phyloP scores from a whole-genome alignment of 495 filamentous ascomycete genomes.

The Penicillium subrubescens region DNA sequence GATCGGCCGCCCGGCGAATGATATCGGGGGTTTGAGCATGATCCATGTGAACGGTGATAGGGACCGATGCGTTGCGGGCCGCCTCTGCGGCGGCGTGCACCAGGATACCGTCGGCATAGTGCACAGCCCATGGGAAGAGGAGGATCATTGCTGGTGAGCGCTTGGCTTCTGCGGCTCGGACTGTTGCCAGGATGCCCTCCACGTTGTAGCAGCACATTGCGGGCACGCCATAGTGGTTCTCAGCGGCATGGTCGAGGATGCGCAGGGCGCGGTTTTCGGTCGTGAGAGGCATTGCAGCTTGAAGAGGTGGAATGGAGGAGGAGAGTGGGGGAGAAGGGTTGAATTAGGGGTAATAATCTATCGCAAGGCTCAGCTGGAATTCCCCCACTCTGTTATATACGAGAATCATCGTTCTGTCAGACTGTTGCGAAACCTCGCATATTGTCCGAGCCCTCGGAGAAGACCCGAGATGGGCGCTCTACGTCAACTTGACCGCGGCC shows the following conservation, averaged over 20 bases:
- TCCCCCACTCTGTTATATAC: background rate
- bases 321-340: background rate
- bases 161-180: slow-evolving; percentile 75
- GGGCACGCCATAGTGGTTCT: slow-evolving; percentile 68
- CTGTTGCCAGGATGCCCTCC: slow-evolving; percentile 77
- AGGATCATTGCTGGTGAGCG: slow-evolving; percentile 77
- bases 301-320: background rate
- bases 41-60: slow-evolving; percentile 75
- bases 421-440: slow-evolving; percentile 9
- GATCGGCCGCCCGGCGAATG: slow-evolving; percentile 65
- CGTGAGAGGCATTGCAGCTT: slow-evolving; percentile 50
- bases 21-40: slow-evolving; percentile 75
- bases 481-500: slow-evolving; percentile 14
- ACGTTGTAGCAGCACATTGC: slow-evolving; percentile 87
- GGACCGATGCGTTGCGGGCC: slow-evolving; percentile 64
- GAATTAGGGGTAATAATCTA: background rate
- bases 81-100: slow-evolving; percentile 67
- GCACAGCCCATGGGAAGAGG: slow-evolving; percentile 83
- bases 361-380: background rate
- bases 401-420: slow-evolving; percentile 9
- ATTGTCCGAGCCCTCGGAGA: slow-evolving; percentile 21
- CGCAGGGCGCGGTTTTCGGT: slow-evolving; percentile 66
- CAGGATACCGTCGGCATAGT: slow-evolving; percentile 66
- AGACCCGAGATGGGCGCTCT: slow-evolving; percentile 9
- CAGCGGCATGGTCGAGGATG: slow-evolving; percentile 68